phyloP scores from a whole-genome alignment of 2,329 filamentous ascomycete genomes.

The Cytospora piceicola region DNA sequence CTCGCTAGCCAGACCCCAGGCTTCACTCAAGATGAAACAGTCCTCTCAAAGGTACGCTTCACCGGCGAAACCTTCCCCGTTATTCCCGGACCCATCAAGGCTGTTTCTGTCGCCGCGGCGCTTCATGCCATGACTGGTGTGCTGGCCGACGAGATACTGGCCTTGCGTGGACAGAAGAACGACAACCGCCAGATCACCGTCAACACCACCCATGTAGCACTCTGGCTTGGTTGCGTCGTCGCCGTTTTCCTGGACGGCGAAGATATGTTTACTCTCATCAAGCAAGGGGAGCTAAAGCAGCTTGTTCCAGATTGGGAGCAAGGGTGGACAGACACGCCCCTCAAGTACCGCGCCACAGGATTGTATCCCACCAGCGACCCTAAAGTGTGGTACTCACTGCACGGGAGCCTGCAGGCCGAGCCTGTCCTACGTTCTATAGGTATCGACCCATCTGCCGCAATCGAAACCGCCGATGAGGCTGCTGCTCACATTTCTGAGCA shows the following conservation, averaged over 20 bases:
- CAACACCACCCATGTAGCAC: slow-evolving; percentile 50
- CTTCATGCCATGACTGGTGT: slow-evolving; percentile 43
- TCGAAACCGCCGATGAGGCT: slow-evolving; percentile 37
- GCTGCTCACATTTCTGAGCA: slow-evolving; percentile 40
- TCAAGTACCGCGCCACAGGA: slow-evolving; percentile 47
- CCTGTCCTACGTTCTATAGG: slow-evolving; percentile 51
- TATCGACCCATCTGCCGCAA: slow-evolving; percentile 41
- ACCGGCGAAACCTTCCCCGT: slow-evolving; percentile 38
- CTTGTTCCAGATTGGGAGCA: slow-evolving; percentile 45
- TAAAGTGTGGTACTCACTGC: slow-evolving; percentile 53
- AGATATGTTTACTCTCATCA: slow-evolving; percentile 38
- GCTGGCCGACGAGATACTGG: slow-evolving; percentile 42
- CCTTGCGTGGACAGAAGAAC: slow-evolving; percentile 37
- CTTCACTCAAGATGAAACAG: slow-evolving; percentile 39
- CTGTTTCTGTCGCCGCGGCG: slow-evolving; percentile 39
- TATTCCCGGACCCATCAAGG: slow-evolving; percentile 43
- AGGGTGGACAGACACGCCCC: slow-evolving; percentile 41
- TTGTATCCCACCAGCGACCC: slow-evolving; percentile 53
- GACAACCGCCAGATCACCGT: slow-evolving; percentile 41
- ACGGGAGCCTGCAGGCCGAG: slow-evolving; percentile 51
- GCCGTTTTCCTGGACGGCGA: slow-evolving; percentile 44
- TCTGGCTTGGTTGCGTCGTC: slow-evolving; percentile 49
- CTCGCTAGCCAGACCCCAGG: slow-evolving; percentile 40
- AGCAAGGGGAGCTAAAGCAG: slow-evolving; percentile 38
- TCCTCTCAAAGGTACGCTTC: slow-evolving; percentile 40